Percentiles rank a stretch among this genome's conserved stretches.
These are phyloP conservation scores for Cladorrhinum sp. DNA, from an alignment of 2,329 filamentous ascomycete genomes.

Conservation along the genomic window DNA sequence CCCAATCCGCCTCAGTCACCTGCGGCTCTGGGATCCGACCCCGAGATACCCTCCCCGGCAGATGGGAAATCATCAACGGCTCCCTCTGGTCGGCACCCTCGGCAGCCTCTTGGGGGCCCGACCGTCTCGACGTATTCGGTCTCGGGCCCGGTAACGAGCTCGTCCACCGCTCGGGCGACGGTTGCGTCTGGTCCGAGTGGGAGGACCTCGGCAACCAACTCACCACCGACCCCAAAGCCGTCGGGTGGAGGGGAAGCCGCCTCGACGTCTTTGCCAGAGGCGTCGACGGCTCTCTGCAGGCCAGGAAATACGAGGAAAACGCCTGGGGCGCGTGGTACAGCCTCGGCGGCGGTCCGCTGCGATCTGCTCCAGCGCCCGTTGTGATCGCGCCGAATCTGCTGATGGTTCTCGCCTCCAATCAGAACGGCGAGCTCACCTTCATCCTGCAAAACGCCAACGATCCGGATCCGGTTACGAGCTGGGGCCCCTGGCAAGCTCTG, in stretches of 20 bases:
- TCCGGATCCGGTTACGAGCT: no score
- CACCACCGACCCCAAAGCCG: neutral
- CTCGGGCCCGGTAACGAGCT: neutral
- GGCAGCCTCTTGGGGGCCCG: neutral
- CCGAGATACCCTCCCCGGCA: neutral
- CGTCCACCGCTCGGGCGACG: neutral
- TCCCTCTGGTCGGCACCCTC: neutral
- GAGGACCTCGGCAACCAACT: neutral
- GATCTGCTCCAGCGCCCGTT: neutral
- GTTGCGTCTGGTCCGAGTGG: neutral
- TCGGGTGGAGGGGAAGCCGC: neutral
- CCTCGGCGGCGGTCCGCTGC: neutral
- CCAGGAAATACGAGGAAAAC: neutral
- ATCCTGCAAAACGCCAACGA: no score
- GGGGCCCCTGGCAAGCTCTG: no score
- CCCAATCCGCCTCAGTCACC: neutral
- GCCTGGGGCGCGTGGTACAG: neutral
- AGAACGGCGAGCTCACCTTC: no score
- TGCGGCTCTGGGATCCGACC: neutral
- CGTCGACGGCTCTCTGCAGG: neutral
- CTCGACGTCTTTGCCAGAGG: neutral
- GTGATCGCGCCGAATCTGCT: no score
- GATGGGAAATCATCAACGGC: neutral
- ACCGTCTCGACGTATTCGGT: neutral
- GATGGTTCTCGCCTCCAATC: no score